A percentile compares a stretch with the other conserved stretches of the same genome.
These are phyloP conservation scores for Voacanga thouarsii DNA, from an alignment of 257 asterid species.

Conservation along the genomic window DNA sequence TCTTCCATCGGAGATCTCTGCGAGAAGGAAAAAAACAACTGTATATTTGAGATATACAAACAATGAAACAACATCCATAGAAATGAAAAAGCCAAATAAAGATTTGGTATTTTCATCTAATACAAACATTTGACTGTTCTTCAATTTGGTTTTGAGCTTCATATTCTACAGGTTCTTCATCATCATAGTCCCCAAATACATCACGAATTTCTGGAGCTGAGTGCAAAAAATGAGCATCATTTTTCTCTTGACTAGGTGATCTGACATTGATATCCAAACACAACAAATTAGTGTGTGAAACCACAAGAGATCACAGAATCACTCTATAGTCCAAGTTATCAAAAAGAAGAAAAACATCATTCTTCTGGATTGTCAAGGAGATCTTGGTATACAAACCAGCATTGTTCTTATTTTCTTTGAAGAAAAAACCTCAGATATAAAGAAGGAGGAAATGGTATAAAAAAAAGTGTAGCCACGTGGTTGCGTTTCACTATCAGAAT, in stretches of 20 bases:
- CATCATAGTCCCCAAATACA: constrained; percentile 89
- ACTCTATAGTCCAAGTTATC: background rate
- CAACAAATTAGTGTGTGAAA: background rate
- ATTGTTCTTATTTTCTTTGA: background rate
- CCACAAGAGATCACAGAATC: no score
- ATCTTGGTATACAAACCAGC: background rate
- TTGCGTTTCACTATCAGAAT: no score
- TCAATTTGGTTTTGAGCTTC: constrained; percentile 49
- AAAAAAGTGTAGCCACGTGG: no score
- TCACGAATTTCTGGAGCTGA: constrained; percentile 90
- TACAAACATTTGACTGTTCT: constrained; percentile 52
- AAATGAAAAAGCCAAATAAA: constrained; percentile 10
- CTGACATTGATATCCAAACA: constrained; percentile 34
- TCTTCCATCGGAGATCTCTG: constrained; percentile 79
- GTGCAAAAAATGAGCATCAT: constrained; percentile 47
- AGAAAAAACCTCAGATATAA: background rate
- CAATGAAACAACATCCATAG: constrained; percentile 8
- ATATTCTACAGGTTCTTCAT: constrained; percentile 62
- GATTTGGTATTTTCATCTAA: constrained; percentile 13
- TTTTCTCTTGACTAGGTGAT: constrained; percentile 59
- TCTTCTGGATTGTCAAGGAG: background rate
- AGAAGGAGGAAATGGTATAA: background rate
- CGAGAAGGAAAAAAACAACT: constrained; percentile 9
- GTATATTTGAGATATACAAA: constrained; percentile 10
- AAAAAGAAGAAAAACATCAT: background rate